A percentile compares a stretch with the other conserved stretches of the same genome.
phyloP scores from a whole-genome alignment of 139 green algal genomes.

The Coccomyxa sp. region DNA sequence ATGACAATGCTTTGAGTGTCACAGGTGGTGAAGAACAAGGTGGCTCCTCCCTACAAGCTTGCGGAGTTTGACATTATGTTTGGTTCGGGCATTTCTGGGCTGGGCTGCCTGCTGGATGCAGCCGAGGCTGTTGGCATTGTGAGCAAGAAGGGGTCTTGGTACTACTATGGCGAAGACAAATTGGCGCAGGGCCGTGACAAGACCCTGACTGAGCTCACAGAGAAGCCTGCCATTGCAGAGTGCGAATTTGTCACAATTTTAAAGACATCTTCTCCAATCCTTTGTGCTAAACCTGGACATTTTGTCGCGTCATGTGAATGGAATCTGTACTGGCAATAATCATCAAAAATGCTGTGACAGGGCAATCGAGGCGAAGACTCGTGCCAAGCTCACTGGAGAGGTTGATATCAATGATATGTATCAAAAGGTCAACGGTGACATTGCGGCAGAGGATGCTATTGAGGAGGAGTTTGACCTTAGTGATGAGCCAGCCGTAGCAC shows the following conservation, averaged over 20 bases:
- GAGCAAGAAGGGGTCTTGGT: slow-evolving; percentile 55
- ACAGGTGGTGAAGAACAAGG: slow-evolving; percentile 94
- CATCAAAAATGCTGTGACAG: slow-evolving; percentile 5
- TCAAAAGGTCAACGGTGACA: neutral
- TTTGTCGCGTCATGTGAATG: neutral
- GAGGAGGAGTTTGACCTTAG: neutral
- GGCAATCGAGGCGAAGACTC: slow-evolving; percentile 50
- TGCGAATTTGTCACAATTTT: neutral
- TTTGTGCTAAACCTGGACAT: neutral
- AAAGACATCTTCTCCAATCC: neutral
- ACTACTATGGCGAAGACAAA: slow-evolving; percentile 50
- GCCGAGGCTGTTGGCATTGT: slow-evolving; percentile 71
- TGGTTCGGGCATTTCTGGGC: slow-evolving; percentile 62
- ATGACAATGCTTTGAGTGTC: neutral
- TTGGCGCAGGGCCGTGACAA: slow-evolving; percentile 66
- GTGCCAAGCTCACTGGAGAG: slow-evolving; percentile 19
- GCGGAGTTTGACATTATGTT: slow-evolving; percentile 88
- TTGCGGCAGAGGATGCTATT: neutral
- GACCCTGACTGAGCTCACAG: slow-evolving; percentile 42
- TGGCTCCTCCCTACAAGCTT: slow-evolving; percentile 63
- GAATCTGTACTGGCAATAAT: neutral
- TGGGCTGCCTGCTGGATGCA: slow-evolving; percentile 73
- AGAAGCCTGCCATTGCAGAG: slow-evolving; percentile 25
- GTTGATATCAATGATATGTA: slow-evolving; percentile 9
- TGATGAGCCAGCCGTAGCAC: neutral